These are phyloP conservation scores for Ustilago cynodontis DNA, from an alignment of 1,284 basidiomycete species.

Conservation along the genomic window DNA sequence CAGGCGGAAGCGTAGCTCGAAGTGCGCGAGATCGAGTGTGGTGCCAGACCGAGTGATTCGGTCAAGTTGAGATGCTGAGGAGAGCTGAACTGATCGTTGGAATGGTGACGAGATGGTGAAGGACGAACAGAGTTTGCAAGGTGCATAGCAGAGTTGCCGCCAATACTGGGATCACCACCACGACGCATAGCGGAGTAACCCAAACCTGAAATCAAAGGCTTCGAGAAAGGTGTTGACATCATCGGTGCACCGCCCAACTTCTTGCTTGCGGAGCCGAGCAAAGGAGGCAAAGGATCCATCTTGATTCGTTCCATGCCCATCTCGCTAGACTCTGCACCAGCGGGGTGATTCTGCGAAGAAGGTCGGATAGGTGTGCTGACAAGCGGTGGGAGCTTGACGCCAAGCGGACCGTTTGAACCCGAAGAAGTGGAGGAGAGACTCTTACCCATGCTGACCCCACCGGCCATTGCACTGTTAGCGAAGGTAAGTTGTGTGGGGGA, in stretches of 20 bases:
- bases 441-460: conserved; percentile 20
- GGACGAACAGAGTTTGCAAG: conserved; percentile 24
- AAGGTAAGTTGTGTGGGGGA: conserved; percentile 39
- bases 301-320: conserved; percentile 27
- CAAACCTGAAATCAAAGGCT: conserved; percentile 21
- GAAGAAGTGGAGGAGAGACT: conserved; percentile 21
- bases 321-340: conserved; percentile 5
- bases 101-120: conserved; percentile 33
- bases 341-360: conserved; percentile 16
- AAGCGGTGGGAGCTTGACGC: conserved; percentile 40
- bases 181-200: conserved; percentile 40
- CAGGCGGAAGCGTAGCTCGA: conserved; percentile 34
- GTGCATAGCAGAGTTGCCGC: conserved; percentile 10
- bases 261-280: conserved; percentile 38
- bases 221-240: conserved; percentile 52
- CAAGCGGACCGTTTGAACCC: conserved; percentile 9
- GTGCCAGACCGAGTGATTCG: conserved; percentile 62
- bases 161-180: conserved; percentile 6
- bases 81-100: conserved; percentile 61
- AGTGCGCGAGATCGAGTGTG: conserved; percentile 59
- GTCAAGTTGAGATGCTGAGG: conserved; percentile 66
- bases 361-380: conserved; percentile 50
- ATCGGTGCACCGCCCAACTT: conserved; percentile 24
- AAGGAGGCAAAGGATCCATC: conserved; percentile 32
- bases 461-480: not conserved